phyloP scores from a whole-genome alignment of 2,329 filamentous ascomycete species.

The Ceratocystis papillata region DNA sequence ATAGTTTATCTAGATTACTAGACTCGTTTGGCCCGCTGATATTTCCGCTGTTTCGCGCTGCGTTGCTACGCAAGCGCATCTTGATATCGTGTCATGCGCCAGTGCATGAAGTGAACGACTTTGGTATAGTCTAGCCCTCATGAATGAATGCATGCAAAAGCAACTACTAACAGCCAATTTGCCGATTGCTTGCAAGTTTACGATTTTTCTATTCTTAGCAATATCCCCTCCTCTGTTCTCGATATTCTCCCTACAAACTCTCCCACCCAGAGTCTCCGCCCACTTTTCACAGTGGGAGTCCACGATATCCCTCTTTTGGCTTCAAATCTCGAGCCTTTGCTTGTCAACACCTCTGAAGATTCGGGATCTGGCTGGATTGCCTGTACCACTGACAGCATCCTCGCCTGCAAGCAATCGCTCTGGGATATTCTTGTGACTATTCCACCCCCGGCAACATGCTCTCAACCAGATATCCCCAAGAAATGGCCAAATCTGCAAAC shows the following conservation, averaged over 20 bases:
- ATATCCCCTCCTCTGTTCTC: constrained; percentile 64
- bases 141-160: neutral
- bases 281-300: constrained; percentile 87
- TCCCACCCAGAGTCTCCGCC: constrained; percentile 55
- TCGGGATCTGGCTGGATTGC: constrained; percentile 63
- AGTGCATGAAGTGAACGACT: constrained; percentile 76
- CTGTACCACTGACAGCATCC: constrained; percentile 88
- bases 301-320: constrained; percentile 78
- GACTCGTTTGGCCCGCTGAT: constrained; percentile 81
- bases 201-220: constrained; percentile 83
- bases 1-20: constrained; percentile 66
- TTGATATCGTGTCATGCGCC: constrained; percentile 77
- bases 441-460: constrained; percentile 37
- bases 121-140: constrained; percentile 48
- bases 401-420: constrained; percentile 72
- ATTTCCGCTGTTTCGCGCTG: constrained; percentile 81
- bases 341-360: constrained; percentile 31
- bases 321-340: constrained; percentile 38
- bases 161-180: neutral
- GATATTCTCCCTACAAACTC: constrained; percentile 56
- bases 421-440: constrained; percentile 86
- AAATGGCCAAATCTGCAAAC: constrained; percentile 65
- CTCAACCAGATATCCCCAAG: constrained; percentile 34
- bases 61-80: constrained; percentile 76
- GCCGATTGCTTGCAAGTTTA: constrained; percentile 52